Evolutionary conservation across 768 basidiomycete species (phyloP).

Genomic region (Rhodotorula toruloides): DNA sequence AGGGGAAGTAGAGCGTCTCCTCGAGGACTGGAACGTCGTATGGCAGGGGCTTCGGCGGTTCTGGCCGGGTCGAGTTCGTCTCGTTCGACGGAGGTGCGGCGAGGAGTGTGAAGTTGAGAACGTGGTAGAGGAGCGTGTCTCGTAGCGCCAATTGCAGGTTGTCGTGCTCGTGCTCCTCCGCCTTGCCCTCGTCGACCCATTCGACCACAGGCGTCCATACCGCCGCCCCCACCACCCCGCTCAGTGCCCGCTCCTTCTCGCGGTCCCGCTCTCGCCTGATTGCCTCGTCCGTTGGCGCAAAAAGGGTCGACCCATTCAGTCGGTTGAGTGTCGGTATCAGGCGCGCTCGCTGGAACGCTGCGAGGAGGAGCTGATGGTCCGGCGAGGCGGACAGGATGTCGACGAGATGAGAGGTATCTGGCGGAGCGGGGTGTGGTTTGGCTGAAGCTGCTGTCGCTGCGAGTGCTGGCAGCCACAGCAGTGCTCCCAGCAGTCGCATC

Average conservation of each 20-base stretch:
- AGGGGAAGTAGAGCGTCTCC: constrained; percentile 59
- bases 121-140: constrained; percentile 89
- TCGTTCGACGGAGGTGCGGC: constrained; percentile 49
- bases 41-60: constrained; percentile 19
- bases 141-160: constrained; percentile 78
- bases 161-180: constrained; percentile 54
- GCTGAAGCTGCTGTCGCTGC: not conserved
- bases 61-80: constrained; percentile 13
- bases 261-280: constrained; percentile 50
- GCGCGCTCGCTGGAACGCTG: constrained; percentile 72
- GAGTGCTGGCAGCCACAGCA: constrained; percentile 1
- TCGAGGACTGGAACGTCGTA: constrained; percentile 63
- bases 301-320: constrained; percentile 75
- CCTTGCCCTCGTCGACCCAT: constrained; percentile 48
- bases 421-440: not conserved
- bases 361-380: constrained; percentile 55
- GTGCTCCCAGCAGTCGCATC: not conserved
- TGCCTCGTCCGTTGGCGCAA: constrained; percentile 93
- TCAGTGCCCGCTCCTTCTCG: not conserved
- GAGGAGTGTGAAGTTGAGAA: constrained; percentile 72
- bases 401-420: constrained; percentile 57
- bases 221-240: not conserved
- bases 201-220: constrained; percentile 42
- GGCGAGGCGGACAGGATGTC: constrained; percentile 60
- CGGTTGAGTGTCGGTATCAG: constrained; percentile 87